Evolutionary conservation across 306 rosid species (phyloP).

Genomic region (Pachyrhizus erosus): DNA sequence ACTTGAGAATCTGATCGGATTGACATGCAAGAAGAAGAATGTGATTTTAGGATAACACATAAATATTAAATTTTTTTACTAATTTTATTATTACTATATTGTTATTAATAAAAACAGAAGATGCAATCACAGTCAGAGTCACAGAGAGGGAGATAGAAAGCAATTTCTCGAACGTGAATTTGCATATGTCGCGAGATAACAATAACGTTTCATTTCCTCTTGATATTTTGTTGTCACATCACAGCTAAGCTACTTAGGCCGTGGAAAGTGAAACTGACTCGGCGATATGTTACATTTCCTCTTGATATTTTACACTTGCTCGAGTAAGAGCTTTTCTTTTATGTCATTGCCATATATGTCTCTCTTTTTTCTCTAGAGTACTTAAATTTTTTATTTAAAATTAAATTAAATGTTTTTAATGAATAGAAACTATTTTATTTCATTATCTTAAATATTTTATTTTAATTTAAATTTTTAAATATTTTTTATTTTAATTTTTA

Average conservation of each 20-base stretch:
- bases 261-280: slow-evolving; percentile 1
- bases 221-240: neutral
- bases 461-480: no score
- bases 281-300: slow-evolving; percentile 1
- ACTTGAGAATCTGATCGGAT: slow-evolving; percentile 38
- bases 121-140: slow-evolving; percentile 27
- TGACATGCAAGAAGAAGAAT: slow-evolving; percentile 18
- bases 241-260: neutral
- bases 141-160: neutral
- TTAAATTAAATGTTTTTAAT: neutral
- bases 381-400: neutral
- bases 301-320: no score
- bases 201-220: neutral
- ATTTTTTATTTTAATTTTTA: no score
- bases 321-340: neutral
- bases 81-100: neutral
- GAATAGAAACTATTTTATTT: no score
- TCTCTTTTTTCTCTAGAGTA: neutral
- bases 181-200: slow-evolving; percentile 2
- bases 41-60: slow-evolving; percentile 4
- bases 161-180: slow-evolving; percentile 13
- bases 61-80: neutral
- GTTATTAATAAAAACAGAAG: neutral
- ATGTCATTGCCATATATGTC: neutral
- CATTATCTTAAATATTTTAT: no score